Evolutionary conservation across 176 grass and related monocot species (phyloP).

Genomic region (Eragrostis nindensis): DNA sequence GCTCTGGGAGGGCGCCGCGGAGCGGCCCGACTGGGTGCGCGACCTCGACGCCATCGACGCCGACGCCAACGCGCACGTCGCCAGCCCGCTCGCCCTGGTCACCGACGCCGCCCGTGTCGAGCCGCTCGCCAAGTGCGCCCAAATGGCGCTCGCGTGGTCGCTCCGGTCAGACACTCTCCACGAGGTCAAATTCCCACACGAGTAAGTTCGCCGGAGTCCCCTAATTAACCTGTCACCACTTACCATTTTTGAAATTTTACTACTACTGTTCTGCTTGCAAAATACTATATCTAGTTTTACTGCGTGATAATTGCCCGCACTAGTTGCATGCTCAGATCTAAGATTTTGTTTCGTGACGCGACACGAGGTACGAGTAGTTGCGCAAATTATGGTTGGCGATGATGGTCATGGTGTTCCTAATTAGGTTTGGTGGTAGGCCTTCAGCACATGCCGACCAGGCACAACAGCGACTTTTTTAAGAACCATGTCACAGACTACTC

Average conservation of each 20-base stretch:
- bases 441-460: conserved; percentile 26
- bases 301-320: background rate
- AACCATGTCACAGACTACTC: background rate
- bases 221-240: background rate
- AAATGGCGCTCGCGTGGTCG: conserved; percentile 83
- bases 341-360: conserved; percentile 23
- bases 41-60: conserved; percentile 64
- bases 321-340: conserved; percentile 41
- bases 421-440: conserved; percentile 31
- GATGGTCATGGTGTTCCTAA: conserved; percentile 45
- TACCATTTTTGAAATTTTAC: conserved; percentile 5
- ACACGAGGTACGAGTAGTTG: conserved; percentile 33
- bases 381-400: conserved; percentile 43
- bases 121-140: conserved; percentile 70
- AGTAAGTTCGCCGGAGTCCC: conserved; percentile 58
- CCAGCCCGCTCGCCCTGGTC: conserved; percentile 65
- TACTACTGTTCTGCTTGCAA: background rate
- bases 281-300: background rate
- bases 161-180: conserved; percentile 66
- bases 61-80: conserved; percentile 24
- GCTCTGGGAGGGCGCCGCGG: conserved; percentile 55
- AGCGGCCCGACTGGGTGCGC: conserved; percentile 64
- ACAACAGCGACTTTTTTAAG: background rate
- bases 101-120: conserved; percentile 67
- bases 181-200: conserved; percentile 79